These are phyloP conservation scores for Sequoia sempervirens DNA, from an alignment of 75 land plant genomes.

Conservation along the genomic window DNA sequence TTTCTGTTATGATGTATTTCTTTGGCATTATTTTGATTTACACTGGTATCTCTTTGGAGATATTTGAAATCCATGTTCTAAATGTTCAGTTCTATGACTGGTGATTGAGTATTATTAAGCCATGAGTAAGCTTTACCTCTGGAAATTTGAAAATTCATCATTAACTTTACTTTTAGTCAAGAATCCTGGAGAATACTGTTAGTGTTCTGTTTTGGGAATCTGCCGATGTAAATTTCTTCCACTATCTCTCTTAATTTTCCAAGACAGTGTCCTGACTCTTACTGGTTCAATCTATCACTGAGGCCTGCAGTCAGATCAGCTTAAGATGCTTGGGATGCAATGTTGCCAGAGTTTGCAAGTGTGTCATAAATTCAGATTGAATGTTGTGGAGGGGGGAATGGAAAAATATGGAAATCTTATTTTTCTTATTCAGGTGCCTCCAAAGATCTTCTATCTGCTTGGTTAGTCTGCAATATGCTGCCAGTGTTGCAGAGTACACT, in stretches of 20 bases:
- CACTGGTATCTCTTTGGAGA: neutral
- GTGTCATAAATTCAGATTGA: neutral
- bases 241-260: neutral
- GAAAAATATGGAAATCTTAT: neutral
- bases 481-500: neutral
- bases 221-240: neutral
- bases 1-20: neutral
- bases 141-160: neutral
- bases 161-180: neutral
- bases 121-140: neutral
- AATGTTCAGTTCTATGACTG: neutral
- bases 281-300: neutral
- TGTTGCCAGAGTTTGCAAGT: neutral
- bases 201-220: neutral
- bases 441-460: neutral
- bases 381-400: neutral
- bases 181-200: neutral
- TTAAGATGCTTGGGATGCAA: neutral
- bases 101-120: neutral
- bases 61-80: neutral
- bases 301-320: neutral
- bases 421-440: neutral
- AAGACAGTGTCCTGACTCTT: neutral
- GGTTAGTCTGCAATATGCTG: neutral
- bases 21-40: neutral